Percentiles rank a stretch among this genome's conserved stretches.
Evolutionary conservation across 768 basidiomycete genomes (phyloP).

Genomic region (Leucocoprinus birnbaumii): DNA sequence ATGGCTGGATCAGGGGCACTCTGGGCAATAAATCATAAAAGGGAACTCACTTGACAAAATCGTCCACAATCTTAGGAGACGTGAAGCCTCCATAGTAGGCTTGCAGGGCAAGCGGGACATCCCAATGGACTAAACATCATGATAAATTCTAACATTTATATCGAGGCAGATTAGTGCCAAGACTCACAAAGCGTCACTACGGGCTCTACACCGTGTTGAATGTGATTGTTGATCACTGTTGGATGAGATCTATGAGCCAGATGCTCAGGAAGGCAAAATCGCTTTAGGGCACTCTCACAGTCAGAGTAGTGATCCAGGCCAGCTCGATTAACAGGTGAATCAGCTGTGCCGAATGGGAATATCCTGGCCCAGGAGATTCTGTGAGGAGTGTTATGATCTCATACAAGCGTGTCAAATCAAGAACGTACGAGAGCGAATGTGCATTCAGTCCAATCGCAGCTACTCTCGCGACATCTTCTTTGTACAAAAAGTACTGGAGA

Average conservation of each 20-base stretch:
- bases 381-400: background rate
- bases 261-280: background rate
- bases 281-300: slow-evolving; percentile 21
- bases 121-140: slow-evolving; percentile 50
- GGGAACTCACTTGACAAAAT: slow-evolving; percentile 39
- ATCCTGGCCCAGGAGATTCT: slow-evolving; percentile 52
- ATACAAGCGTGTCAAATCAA: background rate
- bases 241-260: background rate
- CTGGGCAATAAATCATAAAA: background rate
- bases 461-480: slow-evolving; percentile 47
- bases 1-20: slow-evolving; percentile 27
- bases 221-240: slow-evolving; percentile 43
- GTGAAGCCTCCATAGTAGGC: slow-evolving; percentile 51
- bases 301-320: slow-evolving; percentile 45
- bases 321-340: slow-evolving; percentile 46
- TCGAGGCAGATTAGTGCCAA: background rate
- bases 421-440: slow-evolving; percentile 47
- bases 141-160: no score
- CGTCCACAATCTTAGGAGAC: slow-evolving; percentile 41
- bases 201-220: slow-evolving; percentile 37
- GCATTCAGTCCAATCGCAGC: slow-evolving; percentile 50
- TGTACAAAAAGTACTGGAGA: slow-evolving; percentile 50
- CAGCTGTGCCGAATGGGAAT: slow-evolving; percentile 45
- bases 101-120: slow-evolving; percentile 41
- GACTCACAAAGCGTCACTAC: slow-evolving; percentile 47